phyloP scores from a whole-genome alignment of 345 rosid species.

The Rhizophora apiculata region DNA sequence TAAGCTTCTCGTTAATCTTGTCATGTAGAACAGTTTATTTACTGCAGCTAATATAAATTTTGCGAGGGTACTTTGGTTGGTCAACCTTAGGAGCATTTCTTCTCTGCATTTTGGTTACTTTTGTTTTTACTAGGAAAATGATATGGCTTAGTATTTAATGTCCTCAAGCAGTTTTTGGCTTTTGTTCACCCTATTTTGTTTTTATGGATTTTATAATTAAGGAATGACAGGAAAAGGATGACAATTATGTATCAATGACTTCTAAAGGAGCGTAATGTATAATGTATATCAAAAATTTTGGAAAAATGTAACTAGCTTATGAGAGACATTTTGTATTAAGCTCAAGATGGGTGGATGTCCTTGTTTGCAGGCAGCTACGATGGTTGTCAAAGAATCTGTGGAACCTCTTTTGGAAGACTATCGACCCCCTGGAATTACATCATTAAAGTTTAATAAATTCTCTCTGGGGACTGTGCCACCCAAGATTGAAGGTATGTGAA shows the following conservation, averaged over 20 bases:
- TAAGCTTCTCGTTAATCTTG: slow-evolving; percentile 32
- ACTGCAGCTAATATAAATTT: no score
- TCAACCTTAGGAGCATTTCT: no score
- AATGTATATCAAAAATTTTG: neutral
- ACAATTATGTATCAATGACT: neutral
- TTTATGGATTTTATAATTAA: no score
- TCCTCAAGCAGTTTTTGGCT: no score
- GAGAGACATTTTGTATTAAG: slow-evolving; percentile 3
- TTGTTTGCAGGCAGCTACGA: slow-evolving; percentile 75
- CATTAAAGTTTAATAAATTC: slow-evolving; percentile 81
- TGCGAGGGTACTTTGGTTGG: no score
- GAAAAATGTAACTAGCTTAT: neutral
- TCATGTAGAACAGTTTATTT: no score
- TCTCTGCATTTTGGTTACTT: no score
- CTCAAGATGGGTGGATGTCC: slow-evolving; percentile 20
- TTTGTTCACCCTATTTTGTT: no score
- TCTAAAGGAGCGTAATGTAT: neutral
- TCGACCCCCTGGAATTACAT: slow-evolving; percentile 92
- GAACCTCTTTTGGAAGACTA: slow-evolving; percentile 96
- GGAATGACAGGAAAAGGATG: no score
- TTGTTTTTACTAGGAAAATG: no score
- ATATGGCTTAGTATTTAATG: no score
- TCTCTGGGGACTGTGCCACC: slow-evolving; percentile 95
- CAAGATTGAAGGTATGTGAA: slow-evolving; percentile 82
- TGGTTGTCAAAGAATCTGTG: slow-evolving; percentile 89